phyloP scores from a whole-genome alignment of 192 early-diverging fungal genomes.

The Neocallimastix lanati region DNA sequence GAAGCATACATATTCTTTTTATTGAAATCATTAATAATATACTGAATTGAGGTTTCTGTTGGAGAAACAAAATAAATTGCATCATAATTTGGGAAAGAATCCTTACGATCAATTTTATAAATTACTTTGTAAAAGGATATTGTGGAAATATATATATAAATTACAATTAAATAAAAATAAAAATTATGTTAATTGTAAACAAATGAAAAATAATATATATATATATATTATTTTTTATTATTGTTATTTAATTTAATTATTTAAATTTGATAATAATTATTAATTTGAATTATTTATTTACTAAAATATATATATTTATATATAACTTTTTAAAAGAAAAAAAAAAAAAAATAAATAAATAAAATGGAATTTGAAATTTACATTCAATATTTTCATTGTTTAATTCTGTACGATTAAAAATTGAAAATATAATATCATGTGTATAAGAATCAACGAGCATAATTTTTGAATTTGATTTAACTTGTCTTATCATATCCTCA shows the following conservation, averaged over 20 bases:
- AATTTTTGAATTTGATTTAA: neutral
- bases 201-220: too few species aligned
- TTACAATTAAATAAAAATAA: too few species aligned
- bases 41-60: conserved; percentile 10
- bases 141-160: too few species aligned
- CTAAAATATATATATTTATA: too few species aligned
- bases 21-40: conserved; percentile 27
- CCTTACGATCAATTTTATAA: conserved; percentile 21
- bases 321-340: too few species aligned
- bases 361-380: neutral
- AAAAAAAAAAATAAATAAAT: too few species aligned
- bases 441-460: neutral
- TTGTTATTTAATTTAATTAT: too few species aligned
- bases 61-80: conserved; percentile 39
- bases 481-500: neutral
- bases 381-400: neutral
- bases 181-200: too few species aligned
- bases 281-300: too few species aligned
- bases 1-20: conserved; percentile 25
- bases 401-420: neutral
- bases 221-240: too few species aligned
- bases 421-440: neutral
- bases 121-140: conserved; percentile 24
- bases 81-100: conserved; percentile 29
- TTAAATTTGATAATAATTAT: too few species aligned